Percentiles rank a stretch among this genome's conserved stretches.
Evolutionary conservation across 192 early-diverging fungal genomes (phyloP).

Genomic region (Backusella macrospora): DNA sequence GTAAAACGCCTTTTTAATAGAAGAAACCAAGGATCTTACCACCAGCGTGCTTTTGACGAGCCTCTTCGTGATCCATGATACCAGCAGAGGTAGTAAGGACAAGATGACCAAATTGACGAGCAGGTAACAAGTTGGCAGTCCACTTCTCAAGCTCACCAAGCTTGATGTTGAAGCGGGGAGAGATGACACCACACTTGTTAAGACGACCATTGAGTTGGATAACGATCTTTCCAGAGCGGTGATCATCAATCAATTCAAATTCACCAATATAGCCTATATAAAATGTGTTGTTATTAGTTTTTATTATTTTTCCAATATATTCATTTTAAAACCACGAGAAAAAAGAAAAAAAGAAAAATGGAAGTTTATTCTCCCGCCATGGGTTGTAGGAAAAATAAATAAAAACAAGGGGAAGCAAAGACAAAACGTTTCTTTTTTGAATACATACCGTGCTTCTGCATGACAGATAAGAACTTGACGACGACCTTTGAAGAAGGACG

Average conservation of each 20-base stretch:
- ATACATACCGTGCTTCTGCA: slow-evolving; percentile 94
- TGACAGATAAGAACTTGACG: slow-evolving; percentile 97
- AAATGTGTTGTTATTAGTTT: too few relatives aligned
- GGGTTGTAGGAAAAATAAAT: not conserved
- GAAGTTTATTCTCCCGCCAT: slow-evolving; percentile 8
- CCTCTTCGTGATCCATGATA: slow-evolving; percentile 99
- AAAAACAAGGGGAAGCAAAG: not conserved
- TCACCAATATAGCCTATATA: slow-evolving; percentile 94
- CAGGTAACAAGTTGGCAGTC: slow-evolving; percentile 95
- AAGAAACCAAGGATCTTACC: slow-evolving; percentile 98
- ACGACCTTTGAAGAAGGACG: slow-evolving; percentile 98
- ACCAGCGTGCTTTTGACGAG: slow-evolving; percentile 94
- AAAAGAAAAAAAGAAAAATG: not conserved
- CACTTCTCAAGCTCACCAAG: slow-evolving; percentile 93
- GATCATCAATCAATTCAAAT: slow-evolving; percentile 98
- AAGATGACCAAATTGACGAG: slow-evolving; percentile 98
- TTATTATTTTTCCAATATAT: not conserved
- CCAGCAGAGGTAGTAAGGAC: slow-evolving; percentile 91
- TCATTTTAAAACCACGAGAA: not conserved
- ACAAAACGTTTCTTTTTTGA: too few relatives aligned
- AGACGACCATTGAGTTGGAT: slow-evolving; percentile 97
- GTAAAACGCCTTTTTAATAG: slow-evolving; percentile 79
- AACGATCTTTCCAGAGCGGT: slow-evolving; percentile 97
- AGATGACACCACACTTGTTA: slow-evolving; percentile 99
- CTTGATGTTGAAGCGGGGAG: slow-evolving; percentile 98